Evolutionary conservation across 1,139 yeast species (phyloP).

Genomic region (Hanseniaspora gamundiae): DNA sequence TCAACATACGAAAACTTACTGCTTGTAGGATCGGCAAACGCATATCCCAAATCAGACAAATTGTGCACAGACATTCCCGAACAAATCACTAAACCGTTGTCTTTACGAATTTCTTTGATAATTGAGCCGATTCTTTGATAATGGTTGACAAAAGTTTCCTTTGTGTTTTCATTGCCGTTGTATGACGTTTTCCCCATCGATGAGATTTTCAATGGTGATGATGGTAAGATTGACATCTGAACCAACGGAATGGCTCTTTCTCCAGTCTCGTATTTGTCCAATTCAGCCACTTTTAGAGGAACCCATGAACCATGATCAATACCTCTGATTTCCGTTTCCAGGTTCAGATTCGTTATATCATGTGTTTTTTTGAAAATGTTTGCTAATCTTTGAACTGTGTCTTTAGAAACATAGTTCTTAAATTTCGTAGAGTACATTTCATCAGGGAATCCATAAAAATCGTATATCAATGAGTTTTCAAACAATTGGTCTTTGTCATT

Average conservation of each 20-base stretch:
- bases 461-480: conserved; percentile 41
- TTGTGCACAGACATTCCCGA: conserved; percentile 80
- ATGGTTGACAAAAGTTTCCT: conserved; percentile 31
- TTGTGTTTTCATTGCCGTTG: conserved; percentile 3
- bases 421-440: conserved; percentile 53
- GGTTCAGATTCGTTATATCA: conserved; percentile 31
- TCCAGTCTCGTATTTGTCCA: conserved; percentile 27
- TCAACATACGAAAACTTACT: conserved; percentile 35
- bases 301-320: conserved; percentile 80
- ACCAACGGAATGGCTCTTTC: conserved; percentile 44
- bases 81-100: conserved; percentile 41
- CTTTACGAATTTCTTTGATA: conserved; percentile 38
- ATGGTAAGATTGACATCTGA: conserved; percentile 42
- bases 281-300: conserved; percentile 62
- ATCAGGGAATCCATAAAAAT: conserved; percentile 60
- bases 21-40: conserved; percentile 14
- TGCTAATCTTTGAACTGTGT: conserved; percentile 32
- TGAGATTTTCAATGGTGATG: neutral
- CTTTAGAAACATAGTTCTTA: conserved; percentile 32
- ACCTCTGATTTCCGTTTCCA: conserved; percentile 40
- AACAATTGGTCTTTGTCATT: neutral
- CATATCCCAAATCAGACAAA: conserved; percentile 37
- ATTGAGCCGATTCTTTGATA: conserved; percentile 41
- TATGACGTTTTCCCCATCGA: conserved; percentile 12
- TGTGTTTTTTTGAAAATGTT: conserved; percentile 7